Conservation (phyloP, 805 yeast species). For the Metschnikowia santaceciliae region DNA sequence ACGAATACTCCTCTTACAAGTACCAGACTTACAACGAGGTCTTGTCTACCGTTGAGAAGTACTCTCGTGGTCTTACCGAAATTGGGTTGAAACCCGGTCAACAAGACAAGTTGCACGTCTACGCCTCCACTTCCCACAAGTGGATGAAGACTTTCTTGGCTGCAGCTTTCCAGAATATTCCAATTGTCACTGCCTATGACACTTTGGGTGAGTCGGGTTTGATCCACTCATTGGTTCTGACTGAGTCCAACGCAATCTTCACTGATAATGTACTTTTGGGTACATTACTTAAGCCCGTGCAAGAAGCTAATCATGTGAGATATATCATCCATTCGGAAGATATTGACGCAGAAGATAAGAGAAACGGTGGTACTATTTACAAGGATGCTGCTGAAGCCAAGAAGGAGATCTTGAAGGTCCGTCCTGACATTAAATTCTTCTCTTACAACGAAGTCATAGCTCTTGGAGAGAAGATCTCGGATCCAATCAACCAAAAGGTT, state of each 20-base stretch:
- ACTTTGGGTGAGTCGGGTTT: conserved; percentile 88
- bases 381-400: conserved; percentile 53
- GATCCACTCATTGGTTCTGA: conserved; percentile 79
- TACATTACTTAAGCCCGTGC: conserved; percentile 68
- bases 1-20: conserved; percentile 71
- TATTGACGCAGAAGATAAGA: conserved; percentile 57
- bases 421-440: conserved; percentile 71
- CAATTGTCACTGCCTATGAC: conserved; percentile 94
- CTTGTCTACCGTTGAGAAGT: conserved; percentile 41
- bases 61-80: conserved; percentile 73
- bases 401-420: conserved; percentile 54
- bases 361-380: conserved; percentile 59
- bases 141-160: conserved; percentile 91
- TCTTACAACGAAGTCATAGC: conserved; percentile 61
- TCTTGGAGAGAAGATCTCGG: conserved; percentile 52
- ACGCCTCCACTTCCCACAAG: conserved; percentile 79
- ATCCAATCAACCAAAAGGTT: conserved; percentile 38
- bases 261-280: conserved; percentile 75
- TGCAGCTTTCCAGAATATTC: conserved; percentile 70
- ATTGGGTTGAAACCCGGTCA: conserved; percentile 66
- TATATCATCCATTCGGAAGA: conserved; percentile 67
- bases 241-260: conserved; percentile 73
- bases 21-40: conserved; percentile 62
- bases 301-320: conserved; percentile 57
- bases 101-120: conserved; percentile 69